phyloP scores from a whole-genome alignment of 148 eudicot species.

The Nepenthes gracilis region DNA sequence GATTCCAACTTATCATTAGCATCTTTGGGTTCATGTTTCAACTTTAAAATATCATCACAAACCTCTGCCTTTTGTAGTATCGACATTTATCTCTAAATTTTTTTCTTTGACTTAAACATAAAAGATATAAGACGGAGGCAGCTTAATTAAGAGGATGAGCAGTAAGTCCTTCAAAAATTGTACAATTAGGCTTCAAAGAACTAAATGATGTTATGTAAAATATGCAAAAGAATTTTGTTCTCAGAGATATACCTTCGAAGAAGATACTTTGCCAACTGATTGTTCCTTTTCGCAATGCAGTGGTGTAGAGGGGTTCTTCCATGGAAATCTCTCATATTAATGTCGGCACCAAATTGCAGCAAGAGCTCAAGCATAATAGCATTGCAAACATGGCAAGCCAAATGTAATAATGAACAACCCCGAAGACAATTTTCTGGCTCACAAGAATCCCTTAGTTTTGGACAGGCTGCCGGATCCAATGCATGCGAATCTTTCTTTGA shows the following conservation, averaged over 20 bases:
- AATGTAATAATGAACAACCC: constrained; percentile 77
- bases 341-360: constrained; percentile 81
- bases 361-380: constrained; percentile 75
- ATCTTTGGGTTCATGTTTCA: too few relatives aligned
- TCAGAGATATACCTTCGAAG: constrained; percentile 58
- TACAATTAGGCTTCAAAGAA: neutral
- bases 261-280: constrained; percentile 71
- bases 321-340: constrained; percentile 70
- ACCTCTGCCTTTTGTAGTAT: too few relatives aligned
- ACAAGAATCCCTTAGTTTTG: constrained; percentile 25
- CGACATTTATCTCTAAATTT: too few relatives aligned
- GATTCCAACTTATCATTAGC: too few relatives aligned
- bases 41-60: too few relatives aligned
- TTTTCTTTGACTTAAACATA: too few relatives aligned
- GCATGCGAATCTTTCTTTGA: constrained; percentile 23
- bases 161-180: neutral
- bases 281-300: constrained; percentile 59
- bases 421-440: constrained; percentile 53
- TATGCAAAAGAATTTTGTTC: neutral
- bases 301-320: constrained; percentile 95
- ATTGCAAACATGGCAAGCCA: constrained; percentile 66
- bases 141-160: neutral
- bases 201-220: neutral
- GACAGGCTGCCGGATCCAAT: constrained; percentile 47
- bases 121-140: neutral